Evolutionary conservation across 2,329 filamentous ascomycete genomes (phyloP).

Genomic region (Hypoxylon rubiginosum): DNA sequence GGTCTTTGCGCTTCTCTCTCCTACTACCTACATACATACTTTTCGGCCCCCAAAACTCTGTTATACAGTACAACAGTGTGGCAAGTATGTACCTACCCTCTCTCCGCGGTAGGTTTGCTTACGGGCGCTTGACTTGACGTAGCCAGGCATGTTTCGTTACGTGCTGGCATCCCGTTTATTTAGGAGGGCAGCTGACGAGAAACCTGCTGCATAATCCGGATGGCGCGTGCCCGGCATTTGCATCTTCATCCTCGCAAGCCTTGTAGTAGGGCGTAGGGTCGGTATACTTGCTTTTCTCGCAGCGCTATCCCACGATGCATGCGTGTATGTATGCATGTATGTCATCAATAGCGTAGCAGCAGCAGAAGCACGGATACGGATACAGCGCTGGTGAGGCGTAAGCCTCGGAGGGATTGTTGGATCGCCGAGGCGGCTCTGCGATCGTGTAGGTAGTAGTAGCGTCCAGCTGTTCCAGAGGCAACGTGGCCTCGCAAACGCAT

Average conservation of each 20-base stretch:
- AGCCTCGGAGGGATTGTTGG: constrained; percentile 33
- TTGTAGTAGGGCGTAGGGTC: constrained; percentile 1
- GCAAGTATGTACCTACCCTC: constrained; percentile 5
- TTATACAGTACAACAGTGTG: constrained; percentile 1
- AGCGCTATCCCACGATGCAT: background rate
- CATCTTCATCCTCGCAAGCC: background rate
- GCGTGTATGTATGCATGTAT: background rate
- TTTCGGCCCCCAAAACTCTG: constrained; percentile 4
- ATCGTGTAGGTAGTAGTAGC: background rate
- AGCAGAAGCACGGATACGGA: background rate
- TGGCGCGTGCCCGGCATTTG: constrained; percentile 12
- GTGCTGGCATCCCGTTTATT: constrained; percentile 5
- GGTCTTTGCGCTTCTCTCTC: background rate
- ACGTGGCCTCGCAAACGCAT: constrained; percentile 35
- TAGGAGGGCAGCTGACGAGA: constrained; percentile 35
- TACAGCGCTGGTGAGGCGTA: constrained; percentile 23
- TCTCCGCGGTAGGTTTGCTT: constrained; percentile 16
- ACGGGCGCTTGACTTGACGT: constrained; percentile 12
- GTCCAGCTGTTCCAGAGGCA: constrained; percentile 5
- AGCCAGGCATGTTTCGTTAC: constrained; percentile 8
- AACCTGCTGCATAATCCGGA: constrained; percentile 21
- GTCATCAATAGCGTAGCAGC: constrained; percentile 22
- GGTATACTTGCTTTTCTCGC: constrained; percentile 2
- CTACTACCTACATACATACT: background rate
- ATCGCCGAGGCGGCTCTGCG: constrained; percentile 27